Evolutionary conservation across 2,329 filamentous ascomycete species (phyloP).

Genomic region (Ramularia collo-cygni): DNA sequence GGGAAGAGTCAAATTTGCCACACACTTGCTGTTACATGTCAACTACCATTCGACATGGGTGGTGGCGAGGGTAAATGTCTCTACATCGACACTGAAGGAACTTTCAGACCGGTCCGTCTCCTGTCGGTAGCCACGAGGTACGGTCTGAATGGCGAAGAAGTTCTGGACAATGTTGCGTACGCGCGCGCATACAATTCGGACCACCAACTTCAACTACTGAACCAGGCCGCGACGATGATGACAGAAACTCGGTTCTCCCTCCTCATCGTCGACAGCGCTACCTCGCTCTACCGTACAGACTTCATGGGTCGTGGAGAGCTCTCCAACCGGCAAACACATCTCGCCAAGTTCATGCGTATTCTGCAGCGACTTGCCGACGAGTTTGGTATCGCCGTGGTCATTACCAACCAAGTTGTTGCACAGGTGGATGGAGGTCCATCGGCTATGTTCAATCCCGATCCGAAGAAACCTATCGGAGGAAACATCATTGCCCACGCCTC

Average conservation of each 20-base stretch:
- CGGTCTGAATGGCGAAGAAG: constrained; percentile 91
- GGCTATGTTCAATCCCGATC: constrained; percentile 98
- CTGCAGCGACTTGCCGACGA: constrained; percentile 68
- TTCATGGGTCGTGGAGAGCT: constrained; percentile 95
- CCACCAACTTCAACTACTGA: constrained; percentile 89
- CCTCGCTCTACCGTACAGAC: constrained; percentile 89
- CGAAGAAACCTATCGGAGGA: constrained; percentile 97
- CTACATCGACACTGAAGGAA: constrained; percentile 97
- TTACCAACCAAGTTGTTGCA: constrained; percentile 97
- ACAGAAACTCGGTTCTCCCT: constrained; percentile 96
- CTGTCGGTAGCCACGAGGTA: constrained; percentile 90
- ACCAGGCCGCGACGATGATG: constrained; percentile 98
- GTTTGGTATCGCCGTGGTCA: constrained; percentile 96
- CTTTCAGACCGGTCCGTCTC: constrained; percentile 83
- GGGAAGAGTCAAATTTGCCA: constrained; percentile 99
- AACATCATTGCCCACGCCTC: constrained; percentile 98
- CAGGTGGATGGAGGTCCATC: constrained; percentile 95
- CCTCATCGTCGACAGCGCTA: constrained; percentile 92
- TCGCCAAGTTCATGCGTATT: constrained; percentile 82
- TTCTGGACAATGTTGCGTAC: constrained; percentile 96
- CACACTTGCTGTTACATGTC: constrained; percentile 95
- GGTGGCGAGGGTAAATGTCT: constrained; percentile 97
- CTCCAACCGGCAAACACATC: constrained; percentile 82
- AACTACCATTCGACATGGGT: constrained; percentile 97
- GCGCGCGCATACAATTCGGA: constrained; percentile 98